A percentile compares a stretch with the other conserved stretches of the same genome.
Conservation (phyloP, 257 asterid genomes). For the Lycium ferocissimum region DNA sequence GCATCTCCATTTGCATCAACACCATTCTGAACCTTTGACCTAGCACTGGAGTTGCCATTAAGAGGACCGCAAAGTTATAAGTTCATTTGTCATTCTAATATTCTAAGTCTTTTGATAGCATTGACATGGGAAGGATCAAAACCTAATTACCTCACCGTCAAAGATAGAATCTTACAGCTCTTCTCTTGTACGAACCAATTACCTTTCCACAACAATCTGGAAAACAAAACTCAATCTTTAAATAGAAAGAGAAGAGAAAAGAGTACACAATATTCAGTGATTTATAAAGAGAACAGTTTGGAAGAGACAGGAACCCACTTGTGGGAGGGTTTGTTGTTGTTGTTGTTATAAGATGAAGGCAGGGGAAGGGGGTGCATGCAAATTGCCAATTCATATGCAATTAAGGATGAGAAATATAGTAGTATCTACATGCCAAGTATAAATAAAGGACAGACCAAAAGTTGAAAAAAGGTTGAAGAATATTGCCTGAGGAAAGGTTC, state of each 20-base stretch:
- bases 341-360: background rate
- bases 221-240: slow-evolving; percentile 34
- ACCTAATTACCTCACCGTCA: slow-evolving; percentile 68
- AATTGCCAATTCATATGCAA: background rate
- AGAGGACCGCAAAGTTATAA: slow-evolving; percentile 24
- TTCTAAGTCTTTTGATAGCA: slow-evolving; percentile 8
- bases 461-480: slow-evolving; percentile 24
- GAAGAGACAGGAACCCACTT: background rate
- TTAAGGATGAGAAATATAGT: background rate
- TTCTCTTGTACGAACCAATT: slow-evolving; percentile 96
- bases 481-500: slow-evolving; percentile 89
- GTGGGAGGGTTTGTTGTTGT: too few species aligned
- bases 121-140: background rate
- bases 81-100: slow-evolving; percentile 33
- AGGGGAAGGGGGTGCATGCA: background rate
- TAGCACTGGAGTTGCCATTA: slow-evolving; percentile 61
- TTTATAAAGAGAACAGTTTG: background rate
- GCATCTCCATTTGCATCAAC: slow-evolving; percentile 56
- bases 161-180: slow-evolving; percentile 91
- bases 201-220: slow-evolving; percentile 88
- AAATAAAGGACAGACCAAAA: slow-evolving; percentile 15
- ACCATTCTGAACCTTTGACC: slow-evolving; percentile 63
- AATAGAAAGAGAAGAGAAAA: background rate
- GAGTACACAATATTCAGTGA: background rate
- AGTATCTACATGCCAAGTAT: background rate